phyloP scores from a whole-genome alignment of 2,329 filamentous ascomycete species.

The Aspergillus sp. region DNA sequence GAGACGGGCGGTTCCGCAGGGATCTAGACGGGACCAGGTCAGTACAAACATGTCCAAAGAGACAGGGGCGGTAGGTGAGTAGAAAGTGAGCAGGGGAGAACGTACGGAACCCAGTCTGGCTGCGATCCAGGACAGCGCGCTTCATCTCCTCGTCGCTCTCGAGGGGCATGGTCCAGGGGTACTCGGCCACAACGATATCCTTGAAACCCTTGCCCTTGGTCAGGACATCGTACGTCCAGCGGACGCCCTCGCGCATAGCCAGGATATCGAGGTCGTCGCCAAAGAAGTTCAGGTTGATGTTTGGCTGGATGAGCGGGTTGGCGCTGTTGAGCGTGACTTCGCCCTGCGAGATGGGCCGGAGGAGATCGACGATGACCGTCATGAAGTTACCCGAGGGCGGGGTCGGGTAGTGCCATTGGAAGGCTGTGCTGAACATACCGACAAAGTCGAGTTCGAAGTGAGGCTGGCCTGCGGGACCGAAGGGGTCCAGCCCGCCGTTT shows the following conservation, averaged over 20 bases:
- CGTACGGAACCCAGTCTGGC: constrained; percentile 6
- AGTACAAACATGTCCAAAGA: neutral
- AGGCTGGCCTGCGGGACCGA: constrained; percentile 61
- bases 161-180: constrained; percentile 65
- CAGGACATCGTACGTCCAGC: constrained; percentile 60
- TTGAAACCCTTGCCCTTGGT: constrained; percentile 61
- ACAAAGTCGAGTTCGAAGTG: constrained; percentile 69
- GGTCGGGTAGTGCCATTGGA: constrained; percentile 55
- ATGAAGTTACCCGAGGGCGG: constrained; percentile 55
- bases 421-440: constrained; percentile 58
- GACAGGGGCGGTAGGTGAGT: neutral
- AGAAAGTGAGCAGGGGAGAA: neutral
- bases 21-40: constrained; percentile 38
- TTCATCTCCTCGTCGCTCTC: constrained; percentile 62
- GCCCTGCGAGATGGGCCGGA: constrained; percentile 52
- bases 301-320: constrained; percentile 36
- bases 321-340: constrained; percentile 47
- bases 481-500: constrained; percentile 55
- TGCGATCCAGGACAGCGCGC: constrained; percentile 58
- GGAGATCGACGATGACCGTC: constrained; percentile 60
- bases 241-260: constrained; percentile 62
- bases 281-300: constrained; percentile 53
- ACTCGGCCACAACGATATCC: constrained; percentile 47
- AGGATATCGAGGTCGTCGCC: constrained; percentile 58
- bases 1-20: constrained; percentile 61